These are phyloP conservation scores for Elymus sibiricus DNA, from an alignment of 176 grass and related monocot species.

Conservation along the genomic window DNA sequence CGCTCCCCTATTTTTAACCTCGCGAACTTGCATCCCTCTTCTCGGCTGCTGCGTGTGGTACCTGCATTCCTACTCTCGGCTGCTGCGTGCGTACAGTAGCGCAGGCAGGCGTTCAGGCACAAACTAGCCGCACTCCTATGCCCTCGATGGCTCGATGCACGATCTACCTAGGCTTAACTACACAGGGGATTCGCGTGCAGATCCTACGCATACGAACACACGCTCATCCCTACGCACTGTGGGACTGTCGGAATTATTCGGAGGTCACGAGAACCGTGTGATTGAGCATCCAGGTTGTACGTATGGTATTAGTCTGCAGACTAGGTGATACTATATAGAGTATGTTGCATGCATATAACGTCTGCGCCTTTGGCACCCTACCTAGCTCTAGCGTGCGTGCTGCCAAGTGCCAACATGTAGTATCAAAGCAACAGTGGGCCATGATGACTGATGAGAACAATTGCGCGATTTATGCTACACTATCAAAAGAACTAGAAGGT, in stretches of 20 bases:
- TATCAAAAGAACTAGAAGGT: no score
- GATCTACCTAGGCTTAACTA: neutral
- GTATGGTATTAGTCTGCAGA: neutral
- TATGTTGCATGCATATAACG: neutral
- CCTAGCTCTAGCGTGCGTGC: neutral
- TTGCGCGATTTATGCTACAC: neutral
- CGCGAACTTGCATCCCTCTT: no score
- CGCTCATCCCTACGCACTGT: neutral
- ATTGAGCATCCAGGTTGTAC: neutral
- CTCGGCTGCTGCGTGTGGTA: no score
- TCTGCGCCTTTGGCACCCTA: neutral
- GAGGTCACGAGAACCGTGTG: neutral
- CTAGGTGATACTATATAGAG: neutral
- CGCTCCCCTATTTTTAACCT: no score
- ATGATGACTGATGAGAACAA: neutral
- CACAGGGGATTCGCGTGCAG: neutral
- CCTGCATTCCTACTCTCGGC: neutral
- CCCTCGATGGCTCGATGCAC: neutral
- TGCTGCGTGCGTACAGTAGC: neutral
- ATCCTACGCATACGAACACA: neutral
- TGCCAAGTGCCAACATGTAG: neutral
- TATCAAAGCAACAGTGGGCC: neutral
- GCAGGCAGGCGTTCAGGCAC: neutral
- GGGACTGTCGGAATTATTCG: neutral
- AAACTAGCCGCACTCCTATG: constrained; percentile 29